Evolutionary conservation across 352 stramenopile species (phyloP), one percentile per base, ranked within the genome.

Genomic region (Globisporangium recalcitrans): DNA sequence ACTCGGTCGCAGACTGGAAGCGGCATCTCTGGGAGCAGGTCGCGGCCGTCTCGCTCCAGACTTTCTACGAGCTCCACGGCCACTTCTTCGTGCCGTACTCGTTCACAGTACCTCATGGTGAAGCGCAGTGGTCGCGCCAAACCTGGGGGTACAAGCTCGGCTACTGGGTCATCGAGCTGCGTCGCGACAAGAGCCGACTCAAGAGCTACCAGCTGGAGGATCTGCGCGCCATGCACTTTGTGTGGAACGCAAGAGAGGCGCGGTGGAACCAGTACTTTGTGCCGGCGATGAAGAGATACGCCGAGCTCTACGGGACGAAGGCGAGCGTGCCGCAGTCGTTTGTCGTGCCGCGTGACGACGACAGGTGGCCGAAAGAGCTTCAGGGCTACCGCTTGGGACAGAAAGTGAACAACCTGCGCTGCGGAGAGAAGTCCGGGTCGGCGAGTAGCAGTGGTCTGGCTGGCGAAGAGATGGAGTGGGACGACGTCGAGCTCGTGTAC

Each of bases 351-450:
- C 29, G 27, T 26, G 58, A 75, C 34, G 65, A 77, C 27, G 42
- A 49, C 6, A 8, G 66, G 1, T 80, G 72, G 72, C 59, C 72
- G 7, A 9, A 38, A 5, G 64, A 75, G 40, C 36, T 80, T 3
- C 51, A 57, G 26, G 70, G 70, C 24, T 80, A 75, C 66, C 72
- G 72, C 5, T 38, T 80, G 60, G 73, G 73, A 1, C 73, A 80
- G 47, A 80, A 78, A 38, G 65, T 80, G 34, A 80, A 76, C 56
- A 80, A 80, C 31, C 42, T 80, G 64, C 73, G 73, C 24, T 74
- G 64, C 26, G 56, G 72, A 7, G 53, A 69, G 8, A 60, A 53
- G 11, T 52, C 58, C 3, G 65, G 57, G 34, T 19, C 49, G 3
- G 34, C 60, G n/a, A 52, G 13, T 32, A 27, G 26, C 5, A 26